phyloP scores from a whole-genome alignment of 495 filamentous ascomycete genomes.

The Daldinia caldariorum region DNA sequence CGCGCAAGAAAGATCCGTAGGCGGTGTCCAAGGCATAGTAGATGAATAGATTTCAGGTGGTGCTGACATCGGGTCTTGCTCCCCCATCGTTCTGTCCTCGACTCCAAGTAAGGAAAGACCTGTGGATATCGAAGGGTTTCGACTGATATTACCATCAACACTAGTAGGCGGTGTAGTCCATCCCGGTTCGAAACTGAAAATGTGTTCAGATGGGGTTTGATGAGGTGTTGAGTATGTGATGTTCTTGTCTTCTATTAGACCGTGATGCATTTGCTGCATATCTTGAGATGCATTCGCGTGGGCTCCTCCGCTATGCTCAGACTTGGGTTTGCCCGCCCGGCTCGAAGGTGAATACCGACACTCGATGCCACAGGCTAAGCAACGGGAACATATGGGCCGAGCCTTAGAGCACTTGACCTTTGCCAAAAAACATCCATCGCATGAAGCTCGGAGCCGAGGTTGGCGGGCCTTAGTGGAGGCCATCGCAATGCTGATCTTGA shows the following conservation, averaged over 20 bases:
- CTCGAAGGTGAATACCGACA: conserved; percentile 63
- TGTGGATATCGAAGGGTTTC: conserved; percentile 50
- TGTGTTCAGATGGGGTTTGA: conserved; percentile 30
- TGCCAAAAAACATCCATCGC: conserved; percentile 65
- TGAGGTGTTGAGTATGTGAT: conserved; percentile 43
- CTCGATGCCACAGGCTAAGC: conserved; percentile 56
- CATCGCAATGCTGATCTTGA: conserved; percentile 42
- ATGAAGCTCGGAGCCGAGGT: conserved; percentile 60
- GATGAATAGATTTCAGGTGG: conserved; percentile 48
- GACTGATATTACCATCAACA: conserved; percentile 50
- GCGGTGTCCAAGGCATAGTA: conserved; percentile 52
- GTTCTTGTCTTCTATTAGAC: conserved; percentile 44
- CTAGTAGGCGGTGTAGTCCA: conserved; percentile 51
- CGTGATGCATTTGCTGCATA: conserved; percentile 36
- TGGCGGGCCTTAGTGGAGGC: conserved; percentile 50
- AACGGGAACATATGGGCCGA: conserved; percentile 60
- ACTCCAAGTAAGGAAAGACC: conserved; percentile 49
- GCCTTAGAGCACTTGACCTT: conserved; percentile 66
- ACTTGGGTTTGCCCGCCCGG: conserved; percentile 58
- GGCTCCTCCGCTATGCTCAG: conserved; percentile 47
- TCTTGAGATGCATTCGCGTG: conserved; percentile 36
- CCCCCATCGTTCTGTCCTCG: conserved; percentile 40
- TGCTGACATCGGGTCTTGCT: conserved; percentile 45
- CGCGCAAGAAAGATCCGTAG: conserved; percentile 46
- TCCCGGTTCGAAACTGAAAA: conserved; percentile 44